These are phyloP conservation scores for Aspergillus panamensis DNA, from an alignment of 495 filamentous ascomycete species.

Conservation along the genomic window DNA sequence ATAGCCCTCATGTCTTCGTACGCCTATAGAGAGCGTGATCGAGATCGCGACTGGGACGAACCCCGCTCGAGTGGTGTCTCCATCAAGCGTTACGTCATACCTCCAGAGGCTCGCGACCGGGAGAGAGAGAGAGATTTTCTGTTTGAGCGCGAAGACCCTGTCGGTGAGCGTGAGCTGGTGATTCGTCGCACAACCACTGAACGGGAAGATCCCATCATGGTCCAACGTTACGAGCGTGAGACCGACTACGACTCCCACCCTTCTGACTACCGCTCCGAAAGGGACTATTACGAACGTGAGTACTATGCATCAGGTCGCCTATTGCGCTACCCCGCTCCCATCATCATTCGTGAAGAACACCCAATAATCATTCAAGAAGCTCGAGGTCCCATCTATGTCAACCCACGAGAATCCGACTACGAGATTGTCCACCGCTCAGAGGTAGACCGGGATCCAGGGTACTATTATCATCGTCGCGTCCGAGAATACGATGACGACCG, in stretches of 20 bases:
- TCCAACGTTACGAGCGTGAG: slow-evolving; percentile 45
- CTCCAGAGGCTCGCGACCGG: slow-evolving; percentile 42
- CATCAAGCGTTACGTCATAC: slow-evolving; percentile 51
- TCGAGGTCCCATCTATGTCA: slow-evolving; percentile 63
- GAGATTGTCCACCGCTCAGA: slow-evolving; percentile 67
- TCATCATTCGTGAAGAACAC: slow-evolving; percentile 68
- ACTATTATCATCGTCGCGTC: slow-evolving; percentile 62
- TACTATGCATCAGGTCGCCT: slow-evolving; percentile 46
- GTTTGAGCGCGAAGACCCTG: slow-evolving; percentile 39
- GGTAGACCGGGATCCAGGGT: slow-evolving; percentile 51
- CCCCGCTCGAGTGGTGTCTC: slow-evolving; percentile 34
- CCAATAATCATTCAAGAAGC: slow-evolving; percentile 74
- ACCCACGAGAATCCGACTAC: slow-evolving; percentile 61
- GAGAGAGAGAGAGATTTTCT: slow-evolving; percentile 41
- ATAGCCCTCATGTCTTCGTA: slow-evolving; percentile 44
- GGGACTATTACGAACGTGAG: slow-evolving; percentile 57
- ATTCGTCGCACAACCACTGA: slow-evolving; percentile 47
- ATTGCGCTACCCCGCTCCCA: slow-evolving; percentile 57
- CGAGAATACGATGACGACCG: slow-evolving; percentile 55
- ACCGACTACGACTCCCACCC: slow-evolving; percentile 40
- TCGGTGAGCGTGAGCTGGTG: slow-evolving; percentile 45
- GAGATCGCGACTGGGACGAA: slow-evolving; percentile 47
- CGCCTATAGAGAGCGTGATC: slow-evolving; percentile 41
- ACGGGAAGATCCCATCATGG: slow-evolving; percentile 37
- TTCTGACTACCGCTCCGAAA: slow-evolving; percentile 45